A percentile compares a stretch with the other conserved stretches of the same genome.
phyloP scores from a whole-genome alignment of 306 rosid species.

The Vigna unguiculata region DNA sequence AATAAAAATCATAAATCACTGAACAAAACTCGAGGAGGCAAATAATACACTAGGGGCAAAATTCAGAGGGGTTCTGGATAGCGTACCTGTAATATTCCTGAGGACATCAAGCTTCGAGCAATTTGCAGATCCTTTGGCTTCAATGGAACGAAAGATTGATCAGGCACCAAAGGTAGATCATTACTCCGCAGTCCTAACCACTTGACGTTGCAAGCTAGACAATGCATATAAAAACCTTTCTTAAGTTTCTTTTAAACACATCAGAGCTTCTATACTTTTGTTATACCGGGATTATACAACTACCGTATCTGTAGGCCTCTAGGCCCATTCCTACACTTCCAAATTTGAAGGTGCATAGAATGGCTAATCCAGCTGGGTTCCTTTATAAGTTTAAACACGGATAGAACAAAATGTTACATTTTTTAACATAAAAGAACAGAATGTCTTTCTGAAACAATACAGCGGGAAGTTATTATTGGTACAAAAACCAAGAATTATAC shows the following conservation, averaged over 20 bases:
- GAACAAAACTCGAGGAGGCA: slow-evolving; percentile 25
- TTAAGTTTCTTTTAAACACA: slow-evolving; percentile 21
- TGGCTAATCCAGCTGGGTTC: slow-evolving; percentile 98
- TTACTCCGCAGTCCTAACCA: slow-evolving; percentile 84
- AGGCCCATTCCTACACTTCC: slow-evolving; percentile 95
- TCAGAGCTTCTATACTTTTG: background rate
- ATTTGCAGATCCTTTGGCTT: slow-evolving; percentile 80
- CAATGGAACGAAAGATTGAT: slow-evolving; percentile 68
- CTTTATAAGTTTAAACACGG: slow-evolving; percentile 45
- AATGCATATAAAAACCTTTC: slow-evolving; percentile 20
- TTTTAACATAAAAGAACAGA: slow-evolving; percentile 7
- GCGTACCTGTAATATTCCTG: slow-evolving; percentile 71
- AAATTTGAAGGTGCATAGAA: slow-evolving; percentile 82
- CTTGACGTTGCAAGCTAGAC: slow-evolving; percentile 85
- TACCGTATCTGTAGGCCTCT: slow-evolving; percentile 92
- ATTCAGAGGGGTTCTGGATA: background rate
- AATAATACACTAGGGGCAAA: background rate
- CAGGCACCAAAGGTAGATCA: slow-evolving; percentile 68
- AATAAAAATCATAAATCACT: slow-evolving; percentile 19
- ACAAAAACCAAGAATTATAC: slow-evolving; percentile 47
- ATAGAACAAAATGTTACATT: background rate
- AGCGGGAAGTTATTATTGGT: slow-evolving; percentile 13
- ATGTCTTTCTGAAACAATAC: background rate
- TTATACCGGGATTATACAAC: slow-evolving; percentile 21
- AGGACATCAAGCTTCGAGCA: slow-evolving; percentile 82